Evolutionary conservation across 805 yeast genomes (phyloP), one percentile per base, ranked within the genome.

Genomic region (Lipomyces sp.): DNA sequence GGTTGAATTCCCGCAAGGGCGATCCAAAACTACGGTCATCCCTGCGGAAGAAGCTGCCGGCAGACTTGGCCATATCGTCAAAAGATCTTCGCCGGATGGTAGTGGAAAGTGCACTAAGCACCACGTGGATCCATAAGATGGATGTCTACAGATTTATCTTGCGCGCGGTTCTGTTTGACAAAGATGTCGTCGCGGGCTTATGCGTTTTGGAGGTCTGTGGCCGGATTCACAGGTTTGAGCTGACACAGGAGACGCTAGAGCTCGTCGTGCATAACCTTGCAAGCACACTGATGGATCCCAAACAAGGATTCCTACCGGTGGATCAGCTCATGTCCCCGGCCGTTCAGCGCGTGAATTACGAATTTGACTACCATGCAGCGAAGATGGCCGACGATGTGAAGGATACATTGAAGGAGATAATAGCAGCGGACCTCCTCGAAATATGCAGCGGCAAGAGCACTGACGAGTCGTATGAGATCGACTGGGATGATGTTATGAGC

Each of bases 201-300:
- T 43, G 44, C n/a, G 39, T 43, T 10, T 32, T 49, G 35, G 50
- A 49, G 39, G 28, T 32, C 16, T 52, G 57, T 31, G 38, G 23
- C 34, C 42, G 39, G 21, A 24, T 39, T 18, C 41, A 46, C 21
- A 26, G 28, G 31, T 40, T 49, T 21, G 38, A 36, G 22, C 28
- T 49, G 10, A 22, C 23, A 7, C 39, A 22, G 21, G 54, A 49
- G 10, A 29, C 40, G 6, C 37, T 33, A 14, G 45, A 37, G 19
- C 21, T 34, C 16, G 36, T 51, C 5, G 21, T 51, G 5, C 46
- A 37, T 28, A 34, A 41, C 18, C n/a, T 45, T 13, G 41, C 47
- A n/a, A 13, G 23, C 19, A 26, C 34, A 8, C 23, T 47, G 13
- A 18, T 46, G 19, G 18, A 45, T 11, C 40, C 24, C 16, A 18